Base-by-base conservation (phyloP, 2,329 filamentous ascomycete species). In the Tolypocladium tropicale region DNA sequence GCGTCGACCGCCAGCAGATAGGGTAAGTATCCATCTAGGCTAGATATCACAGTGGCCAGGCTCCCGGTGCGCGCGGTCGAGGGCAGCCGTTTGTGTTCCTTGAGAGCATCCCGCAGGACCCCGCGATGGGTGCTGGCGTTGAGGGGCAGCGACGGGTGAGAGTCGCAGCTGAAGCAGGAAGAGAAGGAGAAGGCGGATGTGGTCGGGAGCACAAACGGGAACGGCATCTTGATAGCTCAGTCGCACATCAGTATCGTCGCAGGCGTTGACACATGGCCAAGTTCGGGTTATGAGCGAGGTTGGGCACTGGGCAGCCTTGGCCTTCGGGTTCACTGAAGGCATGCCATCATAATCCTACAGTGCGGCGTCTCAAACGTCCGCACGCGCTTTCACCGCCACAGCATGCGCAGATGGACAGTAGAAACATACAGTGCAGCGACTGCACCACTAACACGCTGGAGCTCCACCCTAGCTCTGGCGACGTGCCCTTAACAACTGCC, bases 131-230 rank as follows among this genome's bases (percentile, higher is more conserved):
- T 93, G 62, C 91, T 92, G 25, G 90, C 86, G 55, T 83, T 82
- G 64, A 93, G 82, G 28, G 91, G 90, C 46, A 99, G 79, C 0
- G 93, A 96, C 4, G 94, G 93, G 71, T 97, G 93, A 3, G 90
- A 90, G 61, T 85, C 82, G 65, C 88, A 93, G 64, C 75, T 81
- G 71, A 95, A 86, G 71, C 79, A 88, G 39, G 86, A 78, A 25
- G 89, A 87, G 68, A 96, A 93, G 54, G 89, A 86, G 67, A 95
- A 86, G 55, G 87, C 83, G 36, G 91, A 95, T 6, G 93, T 96
- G 1, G 93, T 97, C 2, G 94, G 92, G 34, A 97, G 83, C 12
- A 82, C 75, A 67, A 96, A 96, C 14, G 89, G 88, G 68, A 89
- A 97, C 34, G 93, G 92, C 94, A 97, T 97, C 46, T 65, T 74